Base-by-base conservation (phyloP, 2,329 filamentous ascomycete species). In the Penicillium sp. region DNA sequence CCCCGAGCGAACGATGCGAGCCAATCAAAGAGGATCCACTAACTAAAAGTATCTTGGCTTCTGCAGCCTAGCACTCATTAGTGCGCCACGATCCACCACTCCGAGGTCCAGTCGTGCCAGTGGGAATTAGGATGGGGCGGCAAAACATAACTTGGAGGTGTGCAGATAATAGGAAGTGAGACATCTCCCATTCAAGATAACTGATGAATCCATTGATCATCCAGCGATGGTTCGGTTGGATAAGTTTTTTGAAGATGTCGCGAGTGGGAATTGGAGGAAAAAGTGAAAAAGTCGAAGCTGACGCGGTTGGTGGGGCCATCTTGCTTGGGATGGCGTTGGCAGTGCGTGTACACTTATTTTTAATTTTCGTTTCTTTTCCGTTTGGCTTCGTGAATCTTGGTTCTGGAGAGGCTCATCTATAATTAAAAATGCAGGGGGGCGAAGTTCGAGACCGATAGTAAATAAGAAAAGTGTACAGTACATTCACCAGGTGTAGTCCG, bases 251-350 rank as follows among this genome's bases (percentile, higher is more conserved):
- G 13, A 26, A 52, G 16, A 13, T 48, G 35, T 35, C 35, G 11
- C 9, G 14, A 41, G 31, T 33, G 49, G 35, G 45, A 29, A 26
- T n/a, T 26, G 24, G 9, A 19, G 49, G 41, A 16, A 37, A 24
- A 29, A 29, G 24, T 29, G 53, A 55, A 55, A 53, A 49, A 45
- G 14, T 33, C 21, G 22, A 41, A 37, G 60, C 58, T 61, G 58
- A 65, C 62, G 58, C 53, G 58, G 62, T 60, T 22, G 3, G 62
- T 63, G 63, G 63, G 62, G 62, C 62, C 3, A 49, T 31, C 52
- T 26, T 24, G 27, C 53, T 43, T 43, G 19, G 49, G 48, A 63
- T 59, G 52, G 60, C 62, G 58, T 55, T 47, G 53, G 52, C 59
- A 62, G n/a, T 61, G 46, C 51, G 61, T 58, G 56, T 47, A 51